Percentiles rank a stretch among this genome's conserved stretches.
Conservation (phyloP, 768 basidiomycete species). For the Leccinellum rugosiceps region DNA sequence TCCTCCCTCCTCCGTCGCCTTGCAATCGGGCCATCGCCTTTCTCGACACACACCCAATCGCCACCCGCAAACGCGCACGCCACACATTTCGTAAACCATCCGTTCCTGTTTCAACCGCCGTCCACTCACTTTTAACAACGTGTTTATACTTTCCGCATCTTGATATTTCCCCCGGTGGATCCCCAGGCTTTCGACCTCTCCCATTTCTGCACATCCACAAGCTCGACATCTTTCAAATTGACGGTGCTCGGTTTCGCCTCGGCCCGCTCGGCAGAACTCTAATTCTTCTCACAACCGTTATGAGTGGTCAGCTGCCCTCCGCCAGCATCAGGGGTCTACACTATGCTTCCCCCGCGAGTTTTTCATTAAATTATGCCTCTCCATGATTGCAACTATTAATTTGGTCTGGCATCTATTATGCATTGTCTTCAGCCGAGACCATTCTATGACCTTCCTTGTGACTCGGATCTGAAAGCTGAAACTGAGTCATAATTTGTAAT, state of each 20-base stretch:
- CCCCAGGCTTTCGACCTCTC: neutral
- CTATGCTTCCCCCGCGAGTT: neutral
- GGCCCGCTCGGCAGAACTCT: constrained; percentile 13
- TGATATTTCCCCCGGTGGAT: neutral
- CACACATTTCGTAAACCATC: constrained; percentile 15
- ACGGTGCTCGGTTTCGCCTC: neutral
- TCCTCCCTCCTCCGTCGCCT: constrained; percentile 7
- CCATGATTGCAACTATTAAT: neutral
- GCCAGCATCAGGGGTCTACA: neutral
- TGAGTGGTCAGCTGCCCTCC: neutral
- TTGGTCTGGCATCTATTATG: neutral
- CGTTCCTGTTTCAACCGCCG: constrained; percentile 9
- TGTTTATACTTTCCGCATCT: constrained; percentile 7
- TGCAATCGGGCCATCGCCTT: constrained; percentile 7
- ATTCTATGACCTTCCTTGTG: neutral
- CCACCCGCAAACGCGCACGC: constrained; percentile 24
- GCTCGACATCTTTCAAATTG: constrained; percentile 26
- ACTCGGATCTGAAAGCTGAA: neutral
- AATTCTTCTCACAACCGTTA: constrained; percentile 10
- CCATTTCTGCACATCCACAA: constrained; percentile 4
- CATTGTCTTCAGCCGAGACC: neutral
- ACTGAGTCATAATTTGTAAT: neutral
- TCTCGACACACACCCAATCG: constrained; percentile 21
- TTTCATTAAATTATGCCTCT: neutral
- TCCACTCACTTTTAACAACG: constrained; percentile 11